A percentile compares a stretch with the other conserved stretches of the same genome.
Evolutionary conservation across 2,329 filamentous ascomycete genomes (phyloP).

Genomic region (Didymella exigua): DNA sequence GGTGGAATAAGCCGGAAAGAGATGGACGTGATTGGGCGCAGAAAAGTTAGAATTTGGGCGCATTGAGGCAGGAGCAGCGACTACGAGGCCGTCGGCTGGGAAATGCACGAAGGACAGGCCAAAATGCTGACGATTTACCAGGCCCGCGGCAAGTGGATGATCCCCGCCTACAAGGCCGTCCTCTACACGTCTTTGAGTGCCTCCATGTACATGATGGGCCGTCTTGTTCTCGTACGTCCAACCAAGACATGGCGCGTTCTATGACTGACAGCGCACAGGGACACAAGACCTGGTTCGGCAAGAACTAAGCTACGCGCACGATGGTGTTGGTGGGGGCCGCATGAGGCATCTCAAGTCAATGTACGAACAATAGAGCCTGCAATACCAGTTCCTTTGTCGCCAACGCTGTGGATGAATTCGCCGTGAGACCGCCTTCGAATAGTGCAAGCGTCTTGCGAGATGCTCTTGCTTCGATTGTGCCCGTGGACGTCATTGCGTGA

Average conservation of each 20-base stretch:
- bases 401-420: too few relatives aligned
- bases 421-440: not conserved
- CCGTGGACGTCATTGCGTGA: not conserved
- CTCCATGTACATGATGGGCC: slow-evolving; percentile 75
- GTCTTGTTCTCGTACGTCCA: slow-evolving; percentile 63
- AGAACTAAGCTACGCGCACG: slow-evolving; percentile 37
- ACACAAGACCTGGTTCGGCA: slow-evolving; percentile 75
- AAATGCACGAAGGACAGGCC: not conserved
- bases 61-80: not conserved
- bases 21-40: slow-evolving; percentile 13
- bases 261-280: slow-evolving; percentile 50
- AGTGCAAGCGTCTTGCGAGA: not conserved
- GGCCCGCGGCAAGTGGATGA: slow-evolving; percentile 67
- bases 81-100: not conserved
- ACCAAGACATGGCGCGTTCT: too few relatives aligned
- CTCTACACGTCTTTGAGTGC: slow-evolving; percentile 68
- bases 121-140: slow-evolving; percentile 48
- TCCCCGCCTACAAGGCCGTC: slow-evolving; percentile 71
- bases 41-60: not conserved
- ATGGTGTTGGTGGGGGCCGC: slow-evolving; percentile 26
- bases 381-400: slow-evolving; percentile 20
- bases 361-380: slow-evolving; percentile 43
- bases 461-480: not conserved
- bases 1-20: slow-evolving; percentile 12
- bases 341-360: slow-evolving; percentile 17